Percentiles rank a stretch among this genome's conserved stretches.
Evolutionary conservation across 805 yeast genomes (phyloP).

Genomic region (Jamesozyma jinghongensis): DNA sequence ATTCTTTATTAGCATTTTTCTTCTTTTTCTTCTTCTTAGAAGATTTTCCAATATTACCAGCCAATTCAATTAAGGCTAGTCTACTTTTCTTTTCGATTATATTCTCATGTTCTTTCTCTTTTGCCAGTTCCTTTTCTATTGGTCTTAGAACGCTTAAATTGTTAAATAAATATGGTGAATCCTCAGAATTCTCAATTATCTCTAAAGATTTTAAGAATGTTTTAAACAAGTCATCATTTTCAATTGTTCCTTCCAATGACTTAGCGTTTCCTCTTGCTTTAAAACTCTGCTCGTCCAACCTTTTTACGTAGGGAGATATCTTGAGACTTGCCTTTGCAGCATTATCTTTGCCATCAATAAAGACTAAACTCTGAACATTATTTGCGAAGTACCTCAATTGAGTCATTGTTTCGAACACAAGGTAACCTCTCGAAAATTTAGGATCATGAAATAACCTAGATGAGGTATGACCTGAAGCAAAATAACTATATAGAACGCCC

Average conservation of each 20-base stretch:
- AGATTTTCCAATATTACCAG: conserved; percentile 19
- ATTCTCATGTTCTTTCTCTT: conserved; percentile 13
- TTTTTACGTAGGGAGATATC: conserved; percentile 20
- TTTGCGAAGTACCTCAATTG: conserved; percentile 27
- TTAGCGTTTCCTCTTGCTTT: conserved; percentile 10
- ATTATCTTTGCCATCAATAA: conserved; percentile 26
- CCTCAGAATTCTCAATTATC: conserved; percentile 13
- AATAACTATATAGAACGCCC: conserved; percentile 26
- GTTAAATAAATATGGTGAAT: conserved; percentile 16
- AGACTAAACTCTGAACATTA: conserved; percentile 24
- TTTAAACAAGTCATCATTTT: conserved; percentile 24
- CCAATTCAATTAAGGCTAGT: conserved; percentile 20
- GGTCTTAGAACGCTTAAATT: conserved; percentile 24
- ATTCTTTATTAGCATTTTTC: conserved; percentile 3
- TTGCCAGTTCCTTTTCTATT: conserved; percentile 20
- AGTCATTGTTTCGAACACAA: conserved; percentile 29
- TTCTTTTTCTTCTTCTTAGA: conserved; percentile 14
- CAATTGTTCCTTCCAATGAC: conserved; percentile 25
- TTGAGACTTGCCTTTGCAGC: conserved; percentile 13
- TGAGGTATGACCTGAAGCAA: conserved; percentile 26
- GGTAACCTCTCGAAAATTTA: conserved; percentile 36
- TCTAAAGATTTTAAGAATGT: conserved; percentile 26
- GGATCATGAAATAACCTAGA: conserved; percentile 31
- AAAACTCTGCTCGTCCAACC: conserved; percentile 2
- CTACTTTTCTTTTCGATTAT: conserved; percentile 17